A percentile compares a stretch with the other conserved stretches of the same genome.
Evolutionary conservation across 2,329 filamentous ascomycete species (phyloP).

Genomic region (Tolypocladium tropicale): DNA sequence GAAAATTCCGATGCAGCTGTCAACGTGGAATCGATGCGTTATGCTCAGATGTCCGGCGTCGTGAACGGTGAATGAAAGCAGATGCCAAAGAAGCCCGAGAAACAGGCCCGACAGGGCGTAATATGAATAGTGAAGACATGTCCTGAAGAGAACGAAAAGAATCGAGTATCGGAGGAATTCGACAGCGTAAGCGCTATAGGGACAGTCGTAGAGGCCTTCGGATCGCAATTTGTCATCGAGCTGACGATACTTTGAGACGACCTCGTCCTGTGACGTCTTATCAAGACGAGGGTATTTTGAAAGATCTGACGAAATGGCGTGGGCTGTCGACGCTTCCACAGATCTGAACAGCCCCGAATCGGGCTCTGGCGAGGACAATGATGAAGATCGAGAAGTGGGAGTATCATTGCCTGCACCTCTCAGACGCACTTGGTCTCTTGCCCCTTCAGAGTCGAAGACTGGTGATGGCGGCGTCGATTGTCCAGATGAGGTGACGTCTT

Average conservation of each 20-base stretch:
- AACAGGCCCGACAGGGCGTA: conserved; percentile 62
- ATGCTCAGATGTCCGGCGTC: conserved; percentile 97
- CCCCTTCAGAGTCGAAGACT: neutral
- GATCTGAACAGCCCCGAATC: neutral
- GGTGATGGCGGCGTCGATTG: conserved; percentile 19
- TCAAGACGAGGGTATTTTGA: conserved; percentile 27
- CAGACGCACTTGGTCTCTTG: neutral
- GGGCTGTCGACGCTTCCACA: conserved; percentile 55
- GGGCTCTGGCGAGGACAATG: neutral
- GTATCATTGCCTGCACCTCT: neutral
- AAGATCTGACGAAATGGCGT: neutral
- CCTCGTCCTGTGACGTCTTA: conserved; percentile 48
- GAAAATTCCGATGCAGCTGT: conserved; percentile 79
- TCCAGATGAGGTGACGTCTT: neutral
- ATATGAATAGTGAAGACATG: conserved; percentile 52
- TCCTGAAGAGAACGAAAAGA: conserved; percentile 39
- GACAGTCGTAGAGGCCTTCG: conserved; percentile 80
- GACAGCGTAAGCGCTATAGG: conserved; percentile 54
- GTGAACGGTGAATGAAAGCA: conserved; percentile 86
- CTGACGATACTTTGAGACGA: conserved; percentile 70
- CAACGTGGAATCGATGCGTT: conserved; percentile 76
- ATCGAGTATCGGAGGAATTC: conserved; percentile 61
- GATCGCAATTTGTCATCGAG: conserved; percentile 61
- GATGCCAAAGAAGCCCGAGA: conserved; percentile 84
- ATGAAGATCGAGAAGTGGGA: neutral